Base-by-base conservation (phyloP, 495 filamentous ascomycete genomes). In the Hypoxylon cercidicola region DNA sequence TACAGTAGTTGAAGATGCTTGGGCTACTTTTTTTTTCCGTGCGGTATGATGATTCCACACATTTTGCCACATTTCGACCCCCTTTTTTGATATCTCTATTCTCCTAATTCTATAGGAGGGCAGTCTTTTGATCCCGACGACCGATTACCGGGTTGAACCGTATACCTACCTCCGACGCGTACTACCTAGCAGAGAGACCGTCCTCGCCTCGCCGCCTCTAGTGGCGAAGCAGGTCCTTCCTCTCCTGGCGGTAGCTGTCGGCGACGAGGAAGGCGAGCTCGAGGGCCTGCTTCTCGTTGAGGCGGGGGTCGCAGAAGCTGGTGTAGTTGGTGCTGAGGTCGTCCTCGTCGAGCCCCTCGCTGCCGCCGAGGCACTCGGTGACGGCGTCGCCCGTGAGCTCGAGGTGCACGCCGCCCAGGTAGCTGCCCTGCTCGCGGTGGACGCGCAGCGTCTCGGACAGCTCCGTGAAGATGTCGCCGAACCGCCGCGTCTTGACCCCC, bases 221-320 rank as follows among this genome's bases (percentile, higher is more conserved):
- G 11, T 68, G 39, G 12, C 44, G 45, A 9, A 61, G 16, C 11
- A 66, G 45, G 25, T 68, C 65, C 35, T 56, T 60, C 55, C 79
- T 68, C 66, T 80, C 80, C 44, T 72, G 72, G 35, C 80, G 71
- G 43, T 77, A 96, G 72, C 92, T 91, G 7, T 90, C 92, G 1
- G 95, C 95, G 55, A 99, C 87, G 71, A 99, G 75, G 75, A 99
- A 99, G 1, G 95, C 93, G 72, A 97, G 77, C 77, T 99, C 95
- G 20, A 99, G 82, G 13, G 95, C 93, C 79, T 99, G 95, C 76
- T 97, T 97, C 84, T 98, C 95, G 72, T 99, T 99, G 45, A 99
- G 79, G 10, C 95, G 78, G 3, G 95, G 95, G 73, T 99, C 95
- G 75, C 95, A 99, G 80, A 93, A 97, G 23, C 89, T 95, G 2